Evolutionary conservation across 2,329 filamentous ascomycete genomes (phyloP).

Genomic region (Exserohilum rostratum): DNA sequence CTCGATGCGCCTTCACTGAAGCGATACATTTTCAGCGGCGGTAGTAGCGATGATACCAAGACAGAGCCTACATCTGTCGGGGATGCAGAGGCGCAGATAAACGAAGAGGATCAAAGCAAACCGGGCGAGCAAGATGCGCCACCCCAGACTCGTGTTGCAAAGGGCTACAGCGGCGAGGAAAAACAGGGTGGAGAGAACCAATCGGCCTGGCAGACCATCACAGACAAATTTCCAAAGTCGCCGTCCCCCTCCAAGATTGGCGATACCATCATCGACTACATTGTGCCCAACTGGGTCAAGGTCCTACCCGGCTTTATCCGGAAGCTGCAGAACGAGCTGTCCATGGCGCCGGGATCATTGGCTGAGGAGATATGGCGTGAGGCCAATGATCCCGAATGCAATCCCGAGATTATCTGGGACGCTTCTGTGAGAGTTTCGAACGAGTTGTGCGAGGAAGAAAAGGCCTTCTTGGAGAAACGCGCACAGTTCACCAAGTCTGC

Average conservation of each 20-base stretch:
- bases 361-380: slow-evolving; percentile 94
- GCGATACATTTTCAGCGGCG: slow-evolving; percentile 7
- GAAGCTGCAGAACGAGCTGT: slow-evolving; percentile 87
- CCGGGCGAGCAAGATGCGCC: slow-evolving; percentile 43
- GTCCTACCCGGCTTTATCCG: slow-evolving; percentile 75
- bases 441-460: slow-evolving; percentile 83
- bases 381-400: slow-evolving; percentile 79
- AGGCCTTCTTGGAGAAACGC: slow-evolving; percentile 72
- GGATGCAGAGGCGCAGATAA: slow-evolving; percentile 24
- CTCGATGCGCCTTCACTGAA: slow-evolving; percentile 40
- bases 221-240: slow-evolving; percentile 36
- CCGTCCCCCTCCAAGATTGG: slow-evolving; percentile 48
- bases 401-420: slow-evolving; percentile 85
- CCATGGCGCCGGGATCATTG: slow-evolving; percentile 83
- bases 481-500: slow-evolving; percentile 72
- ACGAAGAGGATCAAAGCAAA: slow-evolving; percentile 16
- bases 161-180: slow-evolving; percentile 30
- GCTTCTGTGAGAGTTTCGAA: slow-evolving; percentile 82
- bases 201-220: slow-evolving; percentile 45
- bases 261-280: slow-evolving; percentile 67
- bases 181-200: slow-evolving; percentile 18
- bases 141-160: slow-evolving; percentile 41
- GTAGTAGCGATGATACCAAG: slow-evolving; percentile 16
- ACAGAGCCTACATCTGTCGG: slow-evolving; percentile 25
- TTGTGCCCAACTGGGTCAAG: slow-evolving; percentile 84